A percentile compares a stretch with the other conserved stretches of the same genome.
Conservation (phyloP, 140 eudicot species). For the Cichorium intybus region DNA sequence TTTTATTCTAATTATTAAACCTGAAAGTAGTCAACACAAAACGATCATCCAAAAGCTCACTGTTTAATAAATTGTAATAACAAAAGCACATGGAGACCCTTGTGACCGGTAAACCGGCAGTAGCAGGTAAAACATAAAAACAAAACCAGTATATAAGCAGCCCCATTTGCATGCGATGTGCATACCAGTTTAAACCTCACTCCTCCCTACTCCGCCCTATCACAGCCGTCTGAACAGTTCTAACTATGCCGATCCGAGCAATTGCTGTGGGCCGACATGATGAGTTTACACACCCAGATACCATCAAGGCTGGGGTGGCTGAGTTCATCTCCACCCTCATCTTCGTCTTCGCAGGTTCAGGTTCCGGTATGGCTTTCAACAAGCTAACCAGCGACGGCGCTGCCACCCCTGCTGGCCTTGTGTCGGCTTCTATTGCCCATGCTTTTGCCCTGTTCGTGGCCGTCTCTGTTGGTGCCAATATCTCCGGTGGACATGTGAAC, state of each 20-base stretch:
- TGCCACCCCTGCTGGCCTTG: conserved; percentile 41
- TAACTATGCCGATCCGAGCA: conserved; percentile 46
- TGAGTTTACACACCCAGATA: conserved; percentile 39
- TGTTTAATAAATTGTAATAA: not conserved
- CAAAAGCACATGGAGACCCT: not conserved
- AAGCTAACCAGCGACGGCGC: conserved; percentile 42
- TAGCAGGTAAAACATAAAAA: conserved; percentile 22
- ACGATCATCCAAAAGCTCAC: conserved; percentile 3
- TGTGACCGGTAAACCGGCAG: conserved; percentile 36
- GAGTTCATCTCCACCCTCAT: conserved; percentile 60
- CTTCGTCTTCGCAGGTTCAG: conserved; percentile 52
- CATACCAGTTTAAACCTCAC: conserved; percentile 1
- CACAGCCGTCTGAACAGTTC: conserved; percentile 1
- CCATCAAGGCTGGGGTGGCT: conserved; percentile 52
- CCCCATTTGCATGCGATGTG: conserved; percentile 24
- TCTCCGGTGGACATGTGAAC: conserved; percentile 62
- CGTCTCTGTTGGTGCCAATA: conserved; percentile 50
- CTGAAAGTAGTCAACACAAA: not conserved
- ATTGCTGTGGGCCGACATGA: conserved; percentile 42
- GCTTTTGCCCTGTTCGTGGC: conserved; percentile 54
- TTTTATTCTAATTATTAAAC: not conserved
- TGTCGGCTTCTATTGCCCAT: conserved; percentile 47
- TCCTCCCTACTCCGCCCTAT: not conserved
- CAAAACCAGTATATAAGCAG: conserved; percentile 26
- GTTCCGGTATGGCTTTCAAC: conserved; percentile 58